These are phyloP conservation scores for Macaranga tanarius DNA, from an alignment of 441 rosid genomes.

Conservation along the genomic window DNA sequence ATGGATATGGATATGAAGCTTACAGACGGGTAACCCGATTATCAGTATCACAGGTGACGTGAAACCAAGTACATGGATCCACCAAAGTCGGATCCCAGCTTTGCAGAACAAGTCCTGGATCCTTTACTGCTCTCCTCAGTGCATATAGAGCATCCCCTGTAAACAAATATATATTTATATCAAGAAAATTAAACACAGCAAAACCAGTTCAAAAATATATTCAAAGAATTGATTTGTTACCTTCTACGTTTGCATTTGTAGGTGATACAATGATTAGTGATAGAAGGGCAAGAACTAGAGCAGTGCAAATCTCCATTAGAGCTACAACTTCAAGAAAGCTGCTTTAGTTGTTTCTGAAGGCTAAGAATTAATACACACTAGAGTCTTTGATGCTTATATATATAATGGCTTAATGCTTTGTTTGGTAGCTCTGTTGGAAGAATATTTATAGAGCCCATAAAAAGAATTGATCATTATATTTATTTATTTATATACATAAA, in stretches of 20 bases:
- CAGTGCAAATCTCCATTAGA: conserved; percentile 33
- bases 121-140: conserved; percentile 57
- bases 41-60: conserved; percentile 59
- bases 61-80: conserved; percentile 87
- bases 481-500: too few relatives aligned
- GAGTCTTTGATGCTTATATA: neutral
- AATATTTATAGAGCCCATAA: conserved; percentile 49
- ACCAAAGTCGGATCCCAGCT: conserved; percentile 87
- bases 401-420: neutral
- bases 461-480: conserved; percentile 9
- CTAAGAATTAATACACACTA: too few relatives aligned
- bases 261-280: conserved; percentile 18
- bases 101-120: conserved; percentile 57
- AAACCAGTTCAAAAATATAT: neutral
- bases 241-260: conserved; percentile 50
- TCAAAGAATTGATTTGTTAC: conserved; percentile 21
- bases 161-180: neutral
- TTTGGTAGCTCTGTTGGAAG: conserved; percentile 9
- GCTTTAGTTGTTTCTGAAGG: neutral
- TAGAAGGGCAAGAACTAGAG: conserved; percentile 26
- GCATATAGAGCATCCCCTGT: conserved; percentile 68
- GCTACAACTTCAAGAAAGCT: neutral
- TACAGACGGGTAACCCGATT: conserved; percentile 68
- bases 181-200: neutral
- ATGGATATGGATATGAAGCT: conserved; percentile 3